Conservation (phyloP, 352 stramenopile species). For the Phytophthora europaea region DNA sequence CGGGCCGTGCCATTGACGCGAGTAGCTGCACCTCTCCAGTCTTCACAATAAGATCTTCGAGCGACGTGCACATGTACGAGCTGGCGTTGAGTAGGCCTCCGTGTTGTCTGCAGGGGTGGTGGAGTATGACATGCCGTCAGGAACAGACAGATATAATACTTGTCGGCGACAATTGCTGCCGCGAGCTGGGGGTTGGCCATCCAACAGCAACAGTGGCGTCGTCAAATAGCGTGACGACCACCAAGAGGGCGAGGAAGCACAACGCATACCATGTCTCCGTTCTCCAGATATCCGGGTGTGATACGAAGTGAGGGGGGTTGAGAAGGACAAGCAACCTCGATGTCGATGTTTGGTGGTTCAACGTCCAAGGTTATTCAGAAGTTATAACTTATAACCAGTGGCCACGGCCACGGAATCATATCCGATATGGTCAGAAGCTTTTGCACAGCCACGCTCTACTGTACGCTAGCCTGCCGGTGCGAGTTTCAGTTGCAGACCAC, state of each 20-base stretch:
- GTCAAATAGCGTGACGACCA: slow-evolving; percentile 25
- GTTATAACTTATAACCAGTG: too few species aligned
- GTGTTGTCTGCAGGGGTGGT: slow-evolving; percentile 33
- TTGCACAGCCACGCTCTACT: too few species aligned
- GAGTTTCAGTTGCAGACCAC: too few species aligned
- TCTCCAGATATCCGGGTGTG: neutral
- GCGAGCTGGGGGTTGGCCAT: slow-evolving; percentile 37
- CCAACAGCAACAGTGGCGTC: too few species aligned
- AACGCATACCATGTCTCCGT: too few species aligned
- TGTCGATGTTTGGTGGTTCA: neutral
- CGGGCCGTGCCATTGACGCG: slow-evolving; percentile 27
- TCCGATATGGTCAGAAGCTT: too few species aligned
- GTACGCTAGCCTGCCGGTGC: too few species aligned
- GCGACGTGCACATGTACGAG: slow-evolving; percentile 32
- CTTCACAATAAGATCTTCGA: slow-evolving; percentile 29
- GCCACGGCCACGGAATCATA: too few species aligned
- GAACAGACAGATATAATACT: too few species aligned
- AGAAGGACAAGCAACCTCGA: slow-evolving; percentile 5
- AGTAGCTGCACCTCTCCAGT: slow-evolving; percentile 37
- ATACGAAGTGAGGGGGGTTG: slow-evolving; percentile 4
- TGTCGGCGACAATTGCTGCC: slow-evolving; percentile 43
- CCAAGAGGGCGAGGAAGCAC: slow-evolving; percentile 2
- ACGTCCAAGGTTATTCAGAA: too few species aligned
- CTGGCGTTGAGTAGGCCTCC: slow-evolving; percentile 34
- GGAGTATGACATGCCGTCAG: slow-evolving; percentile 24